A percentile compares a stretch with the other conserved stretches of the same genome.
Conservation (phyloP, 108 stramenopile species). For the Cyclotella atomus region DNA sequence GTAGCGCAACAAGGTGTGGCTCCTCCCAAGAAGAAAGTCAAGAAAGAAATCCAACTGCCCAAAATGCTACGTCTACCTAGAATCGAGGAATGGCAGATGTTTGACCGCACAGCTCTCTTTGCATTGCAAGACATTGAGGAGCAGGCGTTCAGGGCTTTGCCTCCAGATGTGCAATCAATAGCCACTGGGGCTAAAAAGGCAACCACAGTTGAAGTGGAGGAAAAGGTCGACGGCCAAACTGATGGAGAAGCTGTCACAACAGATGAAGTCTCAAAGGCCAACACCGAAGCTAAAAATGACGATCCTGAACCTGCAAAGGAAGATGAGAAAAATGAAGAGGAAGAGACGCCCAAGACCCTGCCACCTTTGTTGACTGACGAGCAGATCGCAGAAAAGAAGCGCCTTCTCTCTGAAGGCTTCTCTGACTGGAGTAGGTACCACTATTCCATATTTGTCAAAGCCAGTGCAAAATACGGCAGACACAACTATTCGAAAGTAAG, state of each 20-base stretch:
- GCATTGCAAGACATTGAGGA: constrained; percentile 89
- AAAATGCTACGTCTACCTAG: constrained; percentile 88
- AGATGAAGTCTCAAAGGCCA: neutral
- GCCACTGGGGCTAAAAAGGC: constrained; percentile 16
- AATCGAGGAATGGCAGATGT: constrained; percentile 98
- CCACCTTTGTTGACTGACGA: constrained; percentile 75
- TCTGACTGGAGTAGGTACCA: constrained; percentile 91
- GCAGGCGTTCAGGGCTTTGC: constrained; percentile 64
- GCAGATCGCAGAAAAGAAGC: constrained; percentile 55
- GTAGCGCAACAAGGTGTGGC: constrained; percentile 68
- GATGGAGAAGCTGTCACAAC: constrained; percentile 19
- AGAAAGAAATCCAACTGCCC: constrained; percentile 84
- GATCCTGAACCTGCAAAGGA: neutral
- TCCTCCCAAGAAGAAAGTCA: constrained; percentile 57
- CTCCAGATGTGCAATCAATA: constrained; percentile 58
- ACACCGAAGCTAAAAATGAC: constrained; percentile 5
- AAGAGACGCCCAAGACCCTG: constrained; percentile 48
- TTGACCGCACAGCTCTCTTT: constrained; percentile 73
- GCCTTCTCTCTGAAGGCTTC: constrained; percentile 93
- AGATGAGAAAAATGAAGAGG: constrained; percentile 30
- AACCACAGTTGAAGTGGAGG: neutral
- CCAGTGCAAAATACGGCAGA: constrained; percentile 78
- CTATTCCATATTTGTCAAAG: constrained; percentile 91
- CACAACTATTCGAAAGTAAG: constrained; percentile 40
- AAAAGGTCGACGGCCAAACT: neutral